Conservation (phyloP, 2,329 filamentous ascomycete species). For the Aspergillus ochraceus region DNA sequence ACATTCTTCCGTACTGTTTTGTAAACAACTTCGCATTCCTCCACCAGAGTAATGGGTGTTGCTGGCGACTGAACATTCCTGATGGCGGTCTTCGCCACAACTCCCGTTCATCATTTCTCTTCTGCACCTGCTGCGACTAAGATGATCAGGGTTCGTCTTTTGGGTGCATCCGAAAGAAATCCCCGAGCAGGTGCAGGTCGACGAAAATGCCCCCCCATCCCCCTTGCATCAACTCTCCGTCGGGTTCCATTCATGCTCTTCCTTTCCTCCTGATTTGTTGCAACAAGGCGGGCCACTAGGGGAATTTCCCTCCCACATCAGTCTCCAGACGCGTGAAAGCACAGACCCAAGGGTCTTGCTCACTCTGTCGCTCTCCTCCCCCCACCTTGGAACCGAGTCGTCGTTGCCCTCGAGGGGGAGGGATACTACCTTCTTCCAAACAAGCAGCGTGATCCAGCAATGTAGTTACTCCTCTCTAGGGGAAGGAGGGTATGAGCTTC, state of each 20-base stretch:
- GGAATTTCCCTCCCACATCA: slow-evolving; percentile 28
- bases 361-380: background rate
- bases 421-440: slow-evolving; percentile 24
- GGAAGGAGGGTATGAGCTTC: slow-evolving; percentile 31
- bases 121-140: slow-evolving; percentile 23
- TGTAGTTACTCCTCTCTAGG: slow-evolving; percentile 33
- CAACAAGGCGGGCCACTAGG: slow-evolving; percentile 30
- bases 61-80: slow-evolving; percentile 36
- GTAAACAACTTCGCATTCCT: slow-evolving; percentile 36
- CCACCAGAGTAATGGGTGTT: slow-evolving; percentile 19
- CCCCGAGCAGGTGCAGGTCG: slow-evolving; percentile 35
- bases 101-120: slow-evolving; percentile 20
- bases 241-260: slow-evolving; percentile 33
- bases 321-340: slow-evolving; percentile 33
- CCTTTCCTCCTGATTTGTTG: slow-evolving; percentile 40
- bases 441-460: slow-evolving; percentile 35
- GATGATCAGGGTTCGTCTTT: slow-evolving; percentile 20
- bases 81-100: slow-evolving; percentile 30
- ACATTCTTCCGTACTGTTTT: slow-evolving; percentile 34
- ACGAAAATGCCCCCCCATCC: slow-evolving; percentile 16
- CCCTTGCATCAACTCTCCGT: slow-evolving; percentile 36
- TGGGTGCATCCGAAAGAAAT: slow-evolving; percentile 29
- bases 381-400: slow-evolving; percentile 31
- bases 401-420: slow-evolving; percentile 38
- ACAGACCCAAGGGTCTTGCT: slow-evolving; percentile 22